These are phyloP conservation scores for Micractinium conductrix DNA, from an alignment of 139 green algal genomes.

Conservation along the genomic window DNA sequence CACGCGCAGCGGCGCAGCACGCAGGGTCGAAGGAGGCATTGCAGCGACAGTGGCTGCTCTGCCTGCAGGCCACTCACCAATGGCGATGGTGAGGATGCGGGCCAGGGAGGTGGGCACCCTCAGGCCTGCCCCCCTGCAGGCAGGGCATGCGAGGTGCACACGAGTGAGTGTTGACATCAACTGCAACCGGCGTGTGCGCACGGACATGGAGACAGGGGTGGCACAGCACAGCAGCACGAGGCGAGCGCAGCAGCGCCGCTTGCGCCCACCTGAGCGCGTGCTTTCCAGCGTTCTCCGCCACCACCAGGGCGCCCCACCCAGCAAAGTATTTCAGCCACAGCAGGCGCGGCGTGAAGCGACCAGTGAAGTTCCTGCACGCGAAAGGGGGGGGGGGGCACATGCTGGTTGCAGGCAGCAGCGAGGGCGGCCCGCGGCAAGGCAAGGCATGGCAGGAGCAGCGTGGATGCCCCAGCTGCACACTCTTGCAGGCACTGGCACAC, in stretches of 20 bases:
- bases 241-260: not conserved
- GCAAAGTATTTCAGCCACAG: not conserved
- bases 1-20: not conserved
- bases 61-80: not conserved
- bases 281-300: not conserved
- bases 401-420: not conserved
- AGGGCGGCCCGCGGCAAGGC: too few species aligned
- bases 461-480: not conserved
- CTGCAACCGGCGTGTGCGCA: not conserved
- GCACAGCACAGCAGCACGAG: not conserved
- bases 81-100: not conserved
- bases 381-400: not conserved
- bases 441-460: too few species aligned
- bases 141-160: not conserved
- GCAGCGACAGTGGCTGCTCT: not conserved
- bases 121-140: not conserved
- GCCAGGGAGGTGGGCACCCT: not conserved
- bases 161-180: too few species aligned
- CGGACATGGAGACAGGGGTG: not conserved
- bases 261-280: not conserved
- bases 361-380: not conserved
- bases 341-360: not conserved
- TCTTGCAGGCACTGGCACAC: not conserved
- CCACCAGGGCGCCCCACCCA: not conserved
- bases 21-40: not conserved